Conservation (phyloP, 2,329 filamentous ascomycete species). For the Eutypa lata region DNA sequence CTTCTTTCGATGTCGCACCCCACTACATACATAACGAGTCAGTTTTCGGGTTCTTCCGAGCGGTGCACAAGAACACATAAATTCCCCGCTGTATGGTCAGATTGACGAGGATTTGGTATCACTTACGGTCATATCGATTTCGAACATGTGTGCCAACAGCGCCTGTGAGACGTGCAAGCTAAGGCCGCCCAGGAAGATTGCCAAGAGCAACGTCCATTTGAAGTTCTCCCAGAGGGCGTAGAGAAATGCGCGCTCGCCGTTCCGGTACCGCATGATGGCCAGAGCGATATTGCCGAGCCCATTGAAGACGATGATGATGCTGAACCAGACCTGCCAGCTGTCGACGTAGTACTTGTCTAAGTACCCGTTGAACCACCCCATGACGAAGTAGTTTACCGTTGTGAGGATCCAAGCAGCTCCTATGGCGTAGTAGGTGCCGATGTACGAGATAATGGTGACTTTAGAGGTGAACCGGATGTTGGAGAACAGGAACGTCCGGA, state of each 20-base stretch:
- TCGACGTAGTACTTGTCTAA: conserved; percentile 67
- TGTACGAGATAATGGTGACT: conserved; percentile 61
- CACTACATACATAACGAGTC: conserved; percentile 37
- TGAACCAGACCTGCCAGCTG: conserved; percentile 75
- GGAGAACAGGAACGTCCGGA: conserved; percentile 56
- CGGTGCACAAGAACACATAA: not conserved
- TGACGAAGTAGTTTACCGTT: conserved; percentile 65
- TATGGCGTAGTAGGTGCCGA: conserved; percentile 66
- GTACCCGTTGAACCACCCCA: conserved; percentile 68
- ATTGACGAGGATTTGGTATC: not conserved
- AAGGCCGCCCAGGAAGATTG: conserved; percentile 79
- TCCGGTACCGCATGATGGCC: conserved; percentile 69
- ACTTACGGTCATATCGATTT: conserved; percentile 67
- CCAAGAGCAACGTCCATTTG: conserved; percentile 71
- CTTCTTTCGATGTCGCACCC: conserved; percentile 82
- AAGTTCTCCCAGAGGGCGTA: conserved; percentile 60
- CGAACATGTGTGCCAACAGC: conserved; percentile 77
- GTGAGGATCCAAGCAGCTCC: conserved; percentile 66
- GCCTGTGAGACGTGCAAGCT: conserved; percentile 80
- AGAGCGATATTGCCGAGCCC: conserved; percentile 70
- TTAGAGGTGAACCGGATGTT: conserved; percentile 65
- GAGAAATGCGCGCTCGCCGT: conserved; percentile 60
- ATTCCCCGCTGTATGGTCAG: not conserved
- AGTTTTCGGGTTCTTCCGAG: not conserved
- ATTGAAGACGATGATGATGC: conserved; percentile 75